phyloP scores from a whole-genome alignment of 139 green algal genomes.

The Chlorella vulgaris region DNA sequence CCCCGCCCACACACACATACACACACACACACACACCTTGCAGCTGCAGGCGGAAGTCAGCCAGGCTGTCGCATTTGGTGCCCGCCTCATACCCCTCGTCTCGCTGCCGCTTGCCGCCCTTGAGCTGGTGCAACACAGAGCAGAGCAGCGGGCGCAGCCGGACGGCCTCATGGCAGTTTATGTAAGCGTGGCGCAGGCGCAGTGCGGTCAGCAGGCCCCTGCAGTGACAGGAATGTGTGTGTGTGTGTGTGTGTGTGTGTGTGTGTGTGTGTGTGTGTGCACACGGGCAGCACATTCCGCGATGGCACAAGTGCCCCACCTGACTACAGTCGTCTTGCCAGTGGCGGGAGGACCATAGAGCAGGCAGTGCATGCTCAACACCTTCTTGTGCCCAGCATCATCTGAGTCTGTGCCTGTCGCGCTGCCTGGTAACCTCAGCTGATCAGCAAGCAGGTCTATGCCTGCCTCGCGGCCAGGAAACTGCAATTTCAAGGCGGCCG shows the following conservation, averaged over 20 bases:
- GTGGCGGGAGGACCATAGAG: slow-evolving; percentile 47
- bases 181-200: slow-evolving; percentile 33
- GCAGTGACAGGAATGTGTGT: not conserved
- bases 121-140: slow-evolving; percentile 51
- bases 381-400: slow-evolving; percentile 21
- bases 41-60: slow-evolving; percentile 45
- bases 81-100: slow-evolving; percentile 28
- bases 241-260: not conserved
- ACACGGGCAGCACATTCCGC: not conserved
- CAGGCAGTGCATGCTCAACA: slow-evolving; percentile 59
- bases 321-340: slow-evolving; percentile 56
- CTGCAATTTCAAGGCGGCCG: not conserved
- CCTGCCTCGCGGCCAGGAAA: not conserved
- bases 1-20: not conserved
- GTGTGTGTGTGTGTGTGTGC: not conserved
- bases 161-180: slow-evolving; percentile 43
- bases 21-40: slow-evolving; percentile 1
- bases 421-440: slow-evolving; percentile 36
- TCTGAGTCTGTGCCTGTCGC: not conserved
- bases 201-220: slow-evolving; percentile 41
- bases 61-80: slow-evolving; percentile 36
- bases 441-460: slow-evolving; percentile 45
- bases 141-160: slow-evolving; percentile 22
- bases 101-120: slow-evolving; percentile 42
- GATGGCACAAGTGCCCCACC: slow-evolving; percentile 8